phyloP scores from a whole-genome alignment of 2,329 filamentous ascomycete genomes.

The Xylariomycetidae sp. region DNA sequence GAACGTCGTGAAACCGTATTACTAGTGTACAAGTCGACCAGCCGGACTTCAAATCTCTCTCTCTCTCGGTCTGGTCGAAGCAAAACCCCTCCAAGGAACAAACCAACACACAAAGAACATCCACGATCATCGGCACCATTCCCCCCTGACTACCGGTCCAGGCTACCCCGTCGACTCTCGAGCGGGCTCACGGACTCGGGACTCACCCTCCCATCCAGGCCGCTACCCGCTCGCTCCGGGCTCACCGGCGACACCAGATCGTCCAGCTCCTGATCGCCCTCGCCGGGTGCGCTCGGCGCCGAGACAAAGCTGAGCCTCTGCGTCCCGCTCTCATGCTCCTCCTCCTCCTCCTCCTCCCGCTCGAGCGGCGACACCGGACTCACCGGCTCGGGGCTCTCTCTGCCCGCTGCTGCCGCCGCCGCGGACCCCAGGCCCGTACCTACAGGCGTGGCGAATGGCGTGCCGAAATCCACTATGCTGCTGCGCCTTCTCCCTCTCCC shows the following conservation, averaged over 20 bases:
- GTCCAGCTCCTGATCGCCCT: conserved; percentile 1
- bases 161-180: conserved; percentile 14
- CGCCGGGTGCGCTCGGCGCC: conserved; percentile 5
- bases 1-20: no score
- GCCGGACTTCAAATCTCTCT: no score
- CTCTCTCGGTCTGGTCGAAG: no score
- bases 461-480: neutral
- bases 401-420: conserved; percentile 15
- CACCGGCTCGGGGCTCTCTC: conserved; percentile 4
- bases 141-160: conserved; percentile 4
- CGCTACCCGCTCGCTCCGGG: conserved; percentile 1
- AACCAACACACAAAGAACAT: no score
- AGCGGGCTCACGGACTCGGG: conserved; percentile 17
- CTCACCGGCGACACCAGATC: conserved; percentile 17
- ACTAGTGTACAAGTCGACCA: no score
- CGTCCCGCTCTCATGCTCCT: conserved; percentile 1
- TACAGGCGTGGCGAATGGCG: neutral
- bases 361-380: conserved; percentile 16
- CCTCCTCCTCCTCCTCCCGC: conserved; percentile 8
- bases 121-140: no score
- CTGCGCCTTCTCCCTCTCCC: no score
- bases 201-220: conserved; percentile 5
- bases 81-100: no score
- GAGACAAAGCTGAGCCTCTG: conserved; percentile 16
- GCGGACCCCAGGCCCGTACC: conserved; percentile 5